Base-by-base conservation (phyloP, 805 yeast species). In the Teunomyces lycoperdinae region DNA sequence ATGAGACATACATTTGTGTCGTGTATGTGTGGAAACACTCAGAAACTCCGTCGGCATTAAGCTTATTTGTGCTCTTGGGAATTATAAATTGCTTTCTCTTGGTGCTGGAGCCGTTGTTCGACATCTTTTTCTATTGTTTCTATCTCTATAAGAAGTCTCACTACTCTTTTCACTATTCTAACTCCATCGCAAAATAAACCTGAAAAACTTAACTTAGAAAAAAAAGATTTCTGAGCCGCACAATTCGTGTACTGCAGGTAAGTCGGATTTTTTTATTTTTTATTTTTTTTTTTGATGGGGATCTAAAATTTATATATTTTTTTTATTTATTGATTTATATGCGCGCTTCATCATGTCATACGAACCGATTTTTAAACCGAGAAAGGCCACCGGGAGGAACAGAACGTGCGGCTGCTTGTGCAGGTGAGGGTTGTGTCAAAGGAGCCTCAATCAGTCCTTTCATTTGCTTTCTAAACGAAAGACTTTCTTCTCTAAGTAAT, bases 1-100 rank as follows among this genome's bases (percentile, higher is more conserved):
- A 64, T 7, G 96, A 89, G 5, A 90, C 83, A 62, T 91, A 89
- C 64, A 94, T 63, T 11, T 81, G 70, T 1, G 86, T 70, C 45
- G 78, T 72, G 47, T 83, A 78, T 38, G 68, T 73, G 55, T 80
- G 83, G 71, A 88, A 89, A 61, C 96, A 86, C 59, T 83, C 80
- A 1, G 92, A 78, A 11, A 79, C 49, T 0, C 85, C 85, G 20
- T 74, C 69, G 4, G 50, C 58, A 49, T 66, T 64, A 17, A 70
- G 44, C 6, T 70, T 66, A 51, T 77, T 77, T 43, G 71, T 56
- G 43, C 68, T 68, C 53, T 62, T 60, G 40, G 60, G 63, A 29
- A 47, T 45, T 11, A 46, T 45, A 13, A 46, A 39, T 34, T 52
- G 56, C 48, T 53, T 60, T 43, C 60, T 54, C 49, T 55, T 61